A percentile compares a stretch with the other conserved stretches of the same genome.
Evolutionary conservation across 2,329 filamentous ascomycete species (phyloP).

Genomic region (Rhinocladiella similis): DNA sequence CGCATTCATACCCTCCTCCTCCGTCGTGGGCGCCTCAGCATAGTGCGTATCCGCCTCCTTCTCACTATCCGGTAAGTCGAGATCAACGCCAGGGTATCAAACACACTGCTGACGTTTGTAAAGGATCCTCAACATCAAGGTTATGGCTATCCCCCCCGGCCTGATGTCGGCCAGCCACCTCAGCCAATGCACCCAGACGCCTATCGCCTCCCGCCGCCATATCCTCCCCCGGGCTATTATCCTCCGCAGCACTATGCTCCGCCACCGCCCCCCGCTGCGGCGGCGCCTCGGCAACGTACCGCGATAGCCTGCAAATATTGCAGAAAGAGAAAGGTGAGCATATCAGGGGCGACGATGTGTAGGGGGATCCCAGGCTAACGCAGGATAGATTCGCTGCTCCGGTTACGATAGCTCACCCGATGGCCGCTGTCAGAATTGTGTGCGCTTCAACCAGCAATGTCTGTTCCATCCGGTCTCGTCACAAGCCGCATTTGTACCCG

Average conservation of each 20-base stretch:
- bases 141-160: conserved; percentile 38
- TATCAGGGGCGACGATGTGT: conserved; percentile 1
- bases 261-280: conserved; percentile 39
- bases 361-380: conserved; percentile 5
- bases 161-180: conserved; percentile 40
- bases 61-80: conserved; percentile 40
- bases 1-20: conserved; percentile 35
- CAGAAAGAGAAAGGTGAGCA: conserved; percentile 51
- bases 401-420: conserved; percentile 72
- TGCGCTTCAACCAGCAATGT: conserved; percentile 73
- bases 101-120: conserved; percentile 12
- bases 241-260: conserved; percentile 40
- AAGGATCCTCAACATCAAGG: conserved; percentile 28
- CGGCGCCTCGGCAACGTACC: conserved; percentile 52
- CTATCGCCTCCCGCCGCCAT: conserved; percentile 46
- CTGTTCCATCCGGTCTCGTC: conserved; percentile 75
- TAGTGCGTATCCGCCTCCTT: conserved; percentile 29
- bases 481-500: conserved; percentile 72
- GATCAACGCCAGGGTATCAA: not conserved
- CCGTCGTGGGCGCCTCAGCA: conserved; percentile 33
- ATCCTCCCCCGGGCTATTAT: conserved; percentile 38
- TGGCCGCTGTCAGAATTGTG: conserved; percentile 71
- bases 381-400: conserved; percentile 70
- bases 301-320: conserved; percentile 55
- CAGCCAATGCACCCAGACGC: conserved; percentile 40